These are phyloP conservation scores for Xylaria multiplex DNA, from an alignment of 2,329 filamentous ascomycete genomes.

Conservation along the genomic window DNA sequence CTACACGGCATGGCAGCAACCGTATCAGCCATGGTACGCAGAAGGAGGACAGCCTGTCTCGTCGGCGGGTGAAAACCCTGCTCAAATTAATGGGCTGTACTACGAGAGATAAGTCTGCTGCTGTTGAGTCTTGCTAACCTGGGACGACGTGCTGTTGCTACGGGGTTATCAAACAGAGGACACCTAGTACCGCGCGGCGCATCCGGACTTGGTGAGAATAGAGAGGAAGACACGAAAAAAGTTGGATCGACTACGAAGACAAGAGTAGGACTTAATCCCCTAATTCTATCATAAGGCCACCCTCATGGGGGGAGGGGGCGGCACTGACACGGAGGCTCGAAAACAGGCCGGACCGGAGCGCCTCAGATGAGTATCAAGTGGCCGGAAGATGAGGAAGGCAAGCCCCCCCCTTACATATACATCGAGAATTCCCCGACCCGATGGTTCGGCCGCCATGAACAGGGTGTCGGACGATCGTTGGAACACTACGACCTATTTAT, in stretches of 20 bases:
- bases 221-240: background rate
- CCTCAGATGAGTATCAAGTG: background rate
- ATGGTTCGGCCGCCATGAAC: constrained; percentile 8
- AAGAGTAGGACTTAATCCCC: background rate
- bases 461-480: constrained; percentile 11
- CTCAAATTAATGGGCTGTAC: constrained; percentile 31
- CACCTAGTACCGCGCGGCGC: background rate
- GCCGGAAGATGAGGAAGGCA: background rate
- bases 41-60: constrained; percentile 42
- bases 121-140: background rate
- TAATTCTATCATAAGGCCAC: background rate
- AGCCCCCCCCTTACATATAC: constrained; percentile 9
- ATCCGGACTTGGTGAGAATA: background rate
- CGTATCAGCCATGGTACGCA: constrained; percentile 54
- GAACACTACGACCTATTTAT: constrained; percentile 16
- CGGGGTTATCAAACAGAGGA: background rate
- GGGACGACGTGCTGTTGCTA: background rate
- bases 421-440: background rate
- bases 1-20: constrained; percentile 58
- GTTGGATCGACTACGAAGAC: background rate
- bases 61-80: constrained; percentile 39
- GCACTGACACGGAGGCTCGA: background rate
- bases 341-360: background rate
- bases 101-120: constrained; percentile 25
- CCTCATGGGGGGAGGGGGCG: too few relatives aligned